Conservation (phyloP, 352 stramenopile species). For the Globisporangium irregulare region DNA sequence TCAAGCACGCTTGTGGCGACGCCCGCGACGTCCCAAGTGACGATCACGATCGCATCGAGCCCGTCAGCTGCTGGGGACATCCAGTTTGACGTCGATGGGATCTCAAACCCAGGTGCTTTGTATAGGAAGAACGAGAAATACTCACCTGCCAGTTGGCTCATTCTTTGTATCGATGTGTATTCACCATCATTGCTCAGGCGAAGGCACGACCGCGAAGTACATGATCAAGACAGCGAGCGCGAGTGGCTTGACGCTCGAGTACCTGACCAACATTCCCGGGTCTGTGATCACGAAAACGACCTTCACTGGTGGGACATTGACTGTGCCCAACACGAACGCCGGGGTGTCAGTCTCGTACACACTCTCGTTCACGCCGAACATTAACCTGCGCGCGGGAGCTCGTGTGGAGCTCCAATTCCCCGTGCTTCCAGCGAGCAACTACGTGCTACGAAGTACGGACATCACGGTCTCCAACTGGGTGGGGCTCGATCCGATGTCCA, state of each 20-base stretch:
- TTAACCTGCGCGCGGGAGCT: slow-evolving; percentile 38
- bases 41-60: slow-evolving; percentile 31
- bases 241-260: slow-evolving; percentile 33
- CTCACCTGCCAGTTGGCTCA: neutral
- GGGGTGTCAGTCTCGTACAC: slow-evolving; percentile 31
- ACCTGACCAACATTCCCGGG: slow-evolving; percentile 24
- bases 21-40: slow-evolving; percentile 25
- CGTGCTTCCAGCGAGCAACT: slow-evolving; percentile 30
- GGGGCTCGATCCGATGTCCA: slow-evolving; percentile 32
- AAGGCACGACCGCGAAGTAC: slow-evolving; percentile 35
- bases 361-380: slow-evolving; percentile 38
- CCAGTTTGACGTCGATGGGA: slow-evolving; percentile 46
- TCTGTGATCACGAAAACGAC: slow-evolving; percentile 26
- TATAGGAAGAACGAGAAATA: neutral
- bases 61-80: slow-evolving; percentile 24
- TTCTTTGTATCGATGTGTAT: neutral
- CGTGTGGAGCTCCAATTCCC: slow-evolving; percentile 51
- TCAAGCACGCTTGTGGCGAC: slow-evolving; percentile 26
- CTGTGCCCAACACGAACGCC: slow-evolving; percentile 24
- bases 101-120: slow-evolving; percentile 53
- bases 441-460: slow-evolving; percentile 25
- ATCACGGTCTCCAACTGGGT: slow-evolving; percentile 24
- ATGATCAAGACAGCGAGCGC: slow-evolving; percentile 35
- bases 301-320: slow-evolving; percentile 29
- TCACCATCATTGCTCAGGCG: slow-evolving; percentile 23